Conservation (phyloP, 164 flowering plant species). For the Cinnamomum chago region DNA sequence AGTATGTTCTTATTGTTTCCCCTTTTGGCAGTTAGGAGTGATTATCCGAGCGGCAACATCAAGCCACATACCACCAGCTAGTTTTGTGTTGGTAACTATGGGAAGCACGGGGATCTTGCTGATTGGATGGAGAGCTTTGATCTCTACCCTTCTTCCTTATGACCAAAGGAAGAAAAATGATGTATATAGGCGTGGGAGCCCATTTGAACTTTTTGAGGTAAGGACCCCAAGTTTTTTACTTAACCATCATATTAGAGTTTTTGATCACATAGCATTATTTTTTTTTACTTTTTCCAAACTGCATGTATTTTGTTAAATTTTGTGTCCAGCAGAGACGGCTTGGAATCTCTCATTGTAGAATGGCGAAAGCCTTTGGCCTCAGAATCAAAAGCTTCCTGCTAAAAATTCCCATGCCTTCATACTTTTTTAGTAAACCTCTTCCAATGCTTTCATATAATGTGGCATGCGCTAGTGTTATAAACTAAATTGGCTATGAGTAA, state of each 20-base stretch:
- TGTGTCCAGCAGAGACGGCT: not conserved
- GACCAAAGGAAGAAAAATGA: constrained; percentile 58
- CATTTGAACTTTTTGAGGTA: constrained; percentile 97
- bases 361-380: not conserved
- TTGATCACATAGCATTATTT: not conserved
- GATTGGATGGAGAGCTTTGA: constrained; percentile 83
- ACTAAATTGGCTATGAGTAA: not conserved
- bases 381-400: not conserved
- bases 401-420: not conserved
- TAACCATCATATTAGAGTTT: not conserved
- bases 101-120: constrained; percentile 82
- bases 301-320: not conserved
- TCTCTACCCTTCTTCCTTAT: constrained; percentile 43
- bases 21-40: constrained; percentile 64
- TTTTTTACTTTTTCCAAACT: too few relatives aligned
- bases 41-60: constrained; percentile 50
- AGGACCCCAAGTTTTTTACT: not conserved
- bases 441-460: too few relatives aligned
- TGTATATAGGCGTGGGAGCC: constrained; percentile 70
- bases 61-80: constrained; percentile 62
- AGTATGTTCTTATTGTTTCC: constrained; percentile 2
- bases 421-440: not conserved
- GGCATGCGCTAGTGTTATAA: not conserved
- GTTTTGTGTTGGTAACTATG: constrained; percentile 67
- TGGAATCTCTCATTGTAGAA: not conserved